Evolutionary conservation across 148 eudicot genomes (phyloP).

Genomic region (Nepenthes mirabilis): DNA sequence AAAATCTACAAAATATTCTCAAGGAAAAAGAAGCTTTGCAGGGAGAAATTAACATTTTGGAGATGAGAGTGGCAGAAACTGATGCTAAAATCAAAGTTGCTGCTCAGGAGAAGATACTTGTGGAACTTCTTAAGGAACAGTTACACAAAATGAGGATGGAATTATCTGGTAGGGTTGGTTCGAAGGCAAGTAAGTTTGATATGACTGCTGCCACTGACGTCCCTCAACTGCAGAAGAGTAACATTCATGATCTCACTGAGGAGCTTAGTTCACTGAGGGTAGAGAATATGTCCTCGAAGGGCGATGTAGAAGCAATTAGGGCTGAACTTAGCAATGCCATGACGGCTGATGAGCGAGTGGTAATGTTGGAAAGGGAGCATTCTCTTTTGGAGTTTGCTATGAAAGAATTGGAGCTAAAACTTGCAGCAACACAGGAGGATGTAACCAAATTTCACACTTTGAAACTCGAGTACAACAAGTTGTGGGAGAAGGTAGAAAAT

Average conservation of each 20-base stretch:
- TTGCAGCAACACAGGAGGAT: constrained; percentile 56
- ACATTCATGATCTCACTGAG: constrained; percentile 26
- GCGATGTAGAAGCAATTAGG: constrained; percentile 41
- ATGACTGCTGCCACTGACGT: constrained; percentile 13
- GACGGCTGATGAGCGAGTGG: constrained; percentile 50
- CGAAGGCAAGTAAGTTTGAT: constrained; percentile 11
- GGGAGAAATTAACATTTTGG: constrained; percentile 61
- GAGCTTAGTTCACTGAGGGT: constrained; percentile 55
- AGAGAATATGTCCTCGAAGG: constrained; percentile 55
- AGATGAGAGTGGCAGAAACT: constrained; percentile 74
- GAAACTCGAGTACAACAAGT: constrained; percentile 49
- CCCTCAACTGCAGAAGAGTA: constrained; percentile 14
- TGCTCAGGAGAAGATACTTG: constrained; percentile 63
- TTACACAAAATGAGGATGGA: constrained; percentile 49
- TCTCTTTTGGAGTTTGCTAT: constrained; percentile 39
- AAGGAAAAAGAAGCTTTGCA: constrained; percentile 71
- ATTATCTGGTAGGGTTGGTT: constrained; percentile 31
- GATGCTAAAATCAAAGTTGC: constrained; percentile 65
- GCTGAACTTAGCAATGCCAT: constrained; percentile 46
- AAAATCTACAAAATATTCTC: constrained; percentile 56
- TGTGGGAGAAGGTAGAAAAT: constrained; percentile 60
- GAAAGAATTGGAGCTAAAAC: constrained; percentile 55
- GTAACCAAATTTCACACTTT: constrained; percentile 41
- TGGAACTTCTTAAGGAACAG: constrained; percentile 61
- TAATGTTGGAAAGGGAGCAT: constrained; percentile 50